Base-by-base conservation (phyloP, 306 rosid species). In the Lithocarpus polystachyus region DNA sequence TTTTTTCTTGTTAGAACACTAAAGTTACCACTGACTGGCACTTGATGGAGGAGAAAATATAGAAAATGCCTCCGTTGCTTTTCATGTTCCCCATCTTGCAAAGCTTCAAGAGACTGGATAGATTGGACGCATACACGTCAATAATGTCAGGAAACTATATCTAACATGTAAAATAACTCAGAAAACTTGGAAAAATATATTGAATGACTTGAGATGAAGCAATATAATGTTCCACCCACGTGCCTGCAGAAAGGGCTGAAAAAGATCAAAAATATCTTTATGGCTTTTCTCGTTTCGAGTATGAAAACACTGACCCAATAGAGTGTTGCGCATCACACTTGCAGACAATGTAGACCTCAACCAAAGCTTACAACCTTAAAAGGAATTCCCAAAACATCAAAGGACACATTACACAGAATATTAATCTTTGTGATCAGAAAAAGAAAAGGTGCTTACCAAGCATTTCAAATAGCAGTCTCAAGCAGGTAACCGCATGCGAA, bases 251-350 rank as follows among this genome's bases (percentile, higher is more conserved):
- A 95, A 87, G 62, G 99, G 99, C 84, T 87, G 94, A 87, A 95
- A 90, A 80, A 95, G 97, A 89, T 92, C 91, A 80, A 92, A 92
- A 87, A 95, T 92, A 80, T 95, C 98, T 87, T 89, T 95, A 72
- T 95, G 99, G 89, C 84, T 91, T 90, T 95, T 95, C 90, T 95
- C 99, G 71, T 87, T 91, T 80, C 89, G 90, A 82, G 91, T 85
- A 88, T 92, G 99, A 82, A 95, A 95, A 87, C 98, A 95, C 86
- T 95, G 99, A 56, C 98, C 98, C 89, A 95, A 84, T 76, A 95
- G 84, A 80, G 99, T 95, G 86, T 95, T 93, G 82, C 92, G 87
- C 96, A 95, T 95, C 86, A 86, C 98, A 85, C 94, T 89, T 33
- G 99, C 96, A 80, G 97, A 91, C 83, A 92, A 74, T 53, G 97